A percentile compares a stretch with the other conserved stretches of the same genome.
Evolutionary conservation across 1,284 basidiomycete genomes (phyloP).

Genomic region (Takashimella koratensis): DNA sequence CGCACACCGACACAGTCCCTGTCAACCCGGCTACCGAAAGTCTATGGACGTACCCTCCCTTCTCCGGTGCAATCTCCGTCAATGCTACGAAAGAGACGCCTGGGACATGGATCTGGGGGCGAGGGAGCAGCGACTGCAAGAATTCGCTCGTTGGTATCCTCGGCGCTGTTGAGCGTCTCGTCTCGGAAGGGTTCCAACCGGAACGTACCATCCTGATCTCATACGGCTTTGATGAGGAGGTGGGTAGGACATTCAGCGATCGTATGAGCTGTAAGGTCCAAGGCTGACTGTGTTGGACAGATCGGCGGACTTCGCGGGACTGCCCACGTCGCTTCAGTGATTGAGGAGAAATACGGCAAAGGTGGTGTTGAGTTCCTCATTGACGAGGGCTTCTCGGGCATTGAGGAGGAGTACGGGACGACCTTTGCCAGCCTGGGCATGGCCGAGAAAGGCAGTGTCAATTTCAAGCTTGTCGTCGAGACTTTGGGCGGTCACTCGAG

Average conservation of each 20-base stretch:
- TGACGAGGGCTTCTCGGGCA: conserved; percentile 52
- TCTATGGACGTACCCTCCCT: conserved; percentile 54
- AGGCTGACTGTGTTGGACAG: conserved; percentile 10
- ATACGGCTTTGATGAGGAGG: conserved; percentile 57
- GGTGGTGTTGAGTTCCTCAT: conserved; percentile 50
- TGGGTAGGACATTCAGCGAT: conserved; percentile 10
- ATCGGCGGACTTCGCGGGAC: conserved; percentile 49
- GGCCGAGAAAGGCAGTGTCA: conserved; percentile 52
- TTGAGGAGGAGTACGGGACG: conserved; percentile 41
- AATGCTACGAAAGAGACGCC: conserved; percentile 37
- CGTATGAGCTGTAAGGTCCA: too few relatives aligned
- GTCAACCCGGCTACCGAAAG: conserved; percentile 52
- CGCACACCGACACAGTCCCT: conserved; percentile 54
- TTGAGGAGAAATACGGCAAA: conserved; percentile 47
- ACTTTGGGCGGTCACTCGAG: conserved; percentile 47
- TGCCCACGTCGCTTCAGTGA: conserved; percentile 29
- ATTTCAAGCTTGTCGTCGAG: conserved; percentile 43
- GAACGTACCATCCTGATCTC: conserved; percentile 51
- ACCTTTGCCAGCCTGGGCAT: conserved; percentile 49
- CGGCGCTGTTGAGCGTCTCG: conserved; percentile 52
- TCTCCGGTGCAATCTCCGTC: conserved; percentile 50
- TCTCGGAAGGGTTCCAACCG: conserved; percentile 51
- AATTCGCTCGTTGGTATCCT: conserved; percentile 52
- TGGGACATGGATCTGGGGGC: conserved; percentile 55
- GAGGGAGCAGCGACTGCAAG: conserved; percentile 52